A percentile compares a stretch with the other conserved stretches of the same genome.
These are phyloP conservation scores for Cladosporium velox DNA, from an alignment of 2,329 filamentous ascomycete species.

Conservation along the genomic window DNA sequence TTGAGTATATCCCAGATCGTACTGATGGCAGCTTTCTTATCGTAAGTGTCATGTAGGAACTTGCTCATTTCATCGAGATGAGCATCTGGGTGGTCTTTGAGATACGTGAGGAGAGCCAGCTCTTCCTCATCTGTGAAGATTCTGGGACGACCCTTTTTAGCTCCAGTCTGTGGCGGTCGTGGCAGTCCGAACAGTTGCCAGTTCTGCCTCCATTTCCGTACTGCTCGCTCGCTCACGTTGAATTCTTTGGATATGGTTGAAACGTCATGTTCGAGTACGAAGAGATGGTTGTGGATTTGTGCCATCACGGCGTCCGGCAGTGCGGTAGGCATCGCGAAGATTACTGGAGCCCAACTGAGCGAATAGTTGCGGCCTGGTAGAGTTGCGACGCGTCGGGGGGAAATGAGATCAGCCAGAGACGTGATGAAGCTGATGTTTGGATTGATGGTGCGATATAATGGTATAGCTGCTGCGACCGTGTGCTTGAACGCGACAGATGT, in stretches of 20 bases:
- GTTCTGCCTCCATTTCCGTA: slow-evolving; percentile 20
- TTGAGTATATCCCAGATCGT: slow-evolving; percentile 18
- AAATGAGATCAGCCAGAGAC: background rate
- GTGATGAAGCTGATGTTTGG: background rate
- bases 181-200: slow-evolving; percentile 18
- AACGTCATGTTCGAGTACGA: slow-evolving; percentile 11
- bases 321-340: slow-evolving; percentile 10
- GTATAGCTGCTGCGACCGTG: background rate
- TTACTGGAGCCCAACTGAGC: background rate
- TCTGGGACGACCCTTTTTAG: slow-evolving; percentile 17
- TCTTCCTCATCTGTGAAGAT: slow-evolving; percentile 17
- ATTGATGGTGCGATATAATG: background rate
- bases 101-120: slow-evolving; percentile 5
- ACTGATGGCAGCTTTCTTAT: slow-evolving; percentile 19
- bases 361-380: no score
- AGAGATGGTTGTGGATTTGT: slow-evolving; percentile 17
- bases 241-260: slow-evolving; percentile 18
- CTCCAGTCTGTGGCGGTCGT: slow-evolving; percentile 10
- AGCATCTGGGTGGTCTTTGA: slow-evolving; percentile 18
- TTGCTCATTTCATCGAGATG: slow-evolving; percentile 18
- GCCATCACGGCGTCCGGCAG: slow-evolving; percentile 19
- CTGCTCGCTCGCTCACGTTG: slow-evolving; percentile 19
- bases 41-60: slow-evolving; percentile 4
- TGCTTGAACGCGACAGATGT: slow-evolving; percentile 1
- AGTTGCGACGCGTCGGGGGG: background rate